Conservation (phyloP, 768 basidiomycete genomes). For the Auricularia auricula-judae region DNA sequence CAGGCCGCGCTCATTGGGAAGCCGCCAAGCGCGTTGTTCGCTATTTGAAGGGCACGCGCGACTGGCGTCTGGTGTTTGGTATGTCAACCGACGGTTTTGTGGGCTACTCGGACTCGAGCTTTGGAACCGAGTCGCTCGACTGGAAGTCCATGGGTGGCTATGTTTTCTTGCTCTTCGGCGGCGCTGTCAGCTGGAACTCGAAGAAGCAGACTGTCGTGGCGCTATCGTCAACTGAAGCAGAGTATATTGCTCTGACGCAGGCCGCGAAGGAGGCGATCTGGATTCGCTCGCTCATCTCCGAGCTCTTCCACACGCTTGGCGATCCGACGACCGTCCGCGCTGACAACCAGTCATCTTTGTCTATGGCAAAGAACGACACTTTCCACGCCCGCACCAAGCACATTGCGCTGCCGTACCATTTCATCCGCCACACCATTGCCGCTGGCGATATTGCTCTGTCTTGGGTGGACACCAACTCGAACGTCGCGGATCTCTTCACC, state of each 20-base stretch:
- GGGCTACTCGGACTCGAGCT: slow-evolving; percentile 12
- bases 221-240: slow-evolving; percentile 26
- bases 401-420: too few species aligned
- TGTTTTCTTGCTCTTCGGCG: slow-evolving; percentile 20
- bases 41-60: neutral
- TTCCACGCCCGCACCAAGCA: too few species aligned
- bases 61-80: neutral
- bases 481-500: too few species aligned
- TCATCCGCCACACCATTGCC: too few species aligned
- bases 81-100: neutral
- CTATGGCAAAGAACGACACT: too few species aligned
- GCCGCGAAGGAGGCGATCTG: slow-evolving; percentile 15
- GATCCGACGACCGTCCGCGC: too few species aligned
- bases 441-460: too few species aligned
- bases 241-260: slow-evolving; percentile 25
- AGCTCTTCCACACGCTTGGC: neutral
- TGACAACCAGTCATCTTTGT: too few species aligned
- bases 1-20: neutral
- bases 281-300: slow-evolving; percentile 6
- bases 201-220: slow-evolving; percentile 23
- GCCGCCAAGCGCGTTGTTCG: neutral
- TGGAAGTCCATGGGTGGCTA: slow-evolving; percentile 18
- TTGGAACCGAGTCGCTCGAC: slow-evolving; percentile 2
- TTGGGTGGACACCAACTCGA: too few species aligned
- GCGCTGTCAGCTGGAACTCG: slow-evolving; percentile 21